A percentile compares a stretch with the other conserved stretches of the same genome.
These are phyloP conservation scores for Cutaneotrichosporon sp. DNA, from an alignment of 1,284 basidiomycete species.

Conservation along the genomic window DNA sequence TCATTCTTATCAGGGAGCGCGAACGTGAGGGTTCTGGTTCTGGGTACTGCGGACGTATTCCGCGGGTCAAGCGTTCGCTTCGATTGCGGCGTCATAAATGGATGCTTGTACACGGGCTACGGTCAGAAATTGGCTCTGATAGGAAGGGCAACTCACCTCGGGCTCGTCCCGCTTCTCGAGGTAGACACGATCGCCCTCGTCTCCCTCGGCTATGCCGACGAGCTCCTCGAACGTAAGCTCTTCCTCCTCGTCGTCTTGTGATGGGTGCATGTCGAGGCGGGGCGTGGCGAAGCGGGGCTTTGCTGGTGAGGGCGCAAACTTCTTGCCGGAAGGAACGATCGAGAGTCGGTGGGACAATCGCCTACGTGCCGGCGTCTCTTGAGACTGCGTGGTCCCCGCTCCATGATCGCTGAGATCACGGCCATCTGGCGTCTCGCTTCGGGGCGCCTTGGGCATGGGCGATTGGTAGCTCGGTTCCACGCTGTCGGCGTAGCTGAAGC, in stretches of 20 bases:
- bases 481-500: constrained; percentile 39
- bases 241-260: not conserved
- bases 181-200: constrained; percentile 41
- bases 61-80: constrained; percentile 21
- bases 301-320: constrained; percentile 38
- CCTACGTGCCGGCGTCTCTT: not conserved
- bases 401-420: too few species aligned
- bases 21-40: constrained; percentile 20
- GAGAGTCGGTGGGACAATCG: constrained; percentile 36
- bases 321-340: constrained; percentile 37
- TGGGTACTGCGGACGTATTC: constrained; percentile 30
- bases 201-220: constrained; percentile 31
- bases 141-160: not conserved
- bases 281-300: constrained; percentile 14
- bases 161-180: constrained; percentile 31
- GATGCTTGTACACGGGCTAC: constrained; percentile 23
- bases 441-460: too few species aligned
- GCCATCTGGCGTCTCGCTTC: too few species aligned
- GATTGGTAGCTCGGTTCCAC: not conserved
- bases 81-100: constrained; percentile 35
- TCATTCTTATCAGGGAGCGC: not conserved
- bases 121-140: not conserved
- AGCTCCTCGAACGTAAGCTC: constrained; percentile 11
- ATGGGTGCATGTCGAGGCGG: too few species aligned
- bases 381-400: not conserved